Evolutionary conservation across 352 stramenopile species (phyloP).

Genomic region (Plasmopara viticola): DNA sequence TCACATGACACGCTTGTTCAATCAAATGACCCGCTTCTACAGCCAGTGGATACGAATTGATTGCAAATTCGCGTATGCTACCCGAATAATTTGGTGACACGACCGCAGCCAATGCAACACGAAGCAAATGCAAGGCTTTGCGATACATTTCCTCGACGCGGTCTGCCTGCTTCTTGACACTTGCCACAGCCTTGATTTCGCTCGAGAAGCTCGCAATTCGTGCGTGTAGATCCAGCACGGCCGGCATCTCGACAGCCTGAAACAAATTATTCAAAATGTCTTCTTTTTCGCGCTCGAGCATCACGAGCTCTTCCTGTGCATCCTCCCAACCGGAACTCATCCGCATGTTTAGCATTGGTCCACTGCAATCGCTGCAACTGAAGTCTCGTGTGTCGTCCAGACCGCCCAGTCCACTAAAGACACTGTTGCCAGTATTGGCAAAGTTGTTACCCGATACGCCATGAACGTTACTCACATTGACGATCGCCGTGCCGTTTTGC

Average conservation of each 20-base stretch:
- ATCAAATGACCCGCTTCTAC: constrained; percentile 73
- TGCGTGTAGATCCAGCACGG: constrained; percentile 63
- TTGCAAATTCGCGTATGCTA: constrained; percentile 67
- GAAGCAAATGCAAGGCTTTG: constrained; percentile 67
- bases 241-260: constrained; percentile 45
- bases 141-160: constrained; percentile 62
- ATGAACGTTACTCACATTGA: constrained; percentile 34
- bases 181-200: constrained; percentile 73
- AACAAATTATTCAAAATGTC: constrained; percentile 67
- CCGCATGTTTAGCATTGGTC: constrained; percentile 14
- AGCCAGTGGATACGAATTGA: constrained; percentile 62
- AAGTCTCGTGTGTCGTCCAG: constrained; percentile 26
- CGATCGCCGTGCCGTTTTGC: constrained; percentile 22
- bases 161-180: constrained; percentile 73
- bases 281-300: constrained; percentile 65
- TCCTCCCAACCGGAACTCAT: constrained; percentile 37
- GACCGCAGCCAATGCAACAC: constrained; percentile 58
- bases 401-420: constrained; percentile 15
- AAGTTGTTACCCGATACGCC: constrained; percentile 13
- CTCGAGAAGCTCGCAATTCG: constrained; percentile 67
- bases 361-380: constrained; percentile 32
- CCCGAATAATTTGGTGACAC: constrained; percentile 67
- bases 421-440: constrained; percentile 16
- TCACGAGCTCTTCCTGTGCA: constrained; percentile 49
- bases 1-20: constrained; percentile 56